Conservation (phyloP, 192 early-diverging fungal genomes). For the Coemansia sp. region DNA sequence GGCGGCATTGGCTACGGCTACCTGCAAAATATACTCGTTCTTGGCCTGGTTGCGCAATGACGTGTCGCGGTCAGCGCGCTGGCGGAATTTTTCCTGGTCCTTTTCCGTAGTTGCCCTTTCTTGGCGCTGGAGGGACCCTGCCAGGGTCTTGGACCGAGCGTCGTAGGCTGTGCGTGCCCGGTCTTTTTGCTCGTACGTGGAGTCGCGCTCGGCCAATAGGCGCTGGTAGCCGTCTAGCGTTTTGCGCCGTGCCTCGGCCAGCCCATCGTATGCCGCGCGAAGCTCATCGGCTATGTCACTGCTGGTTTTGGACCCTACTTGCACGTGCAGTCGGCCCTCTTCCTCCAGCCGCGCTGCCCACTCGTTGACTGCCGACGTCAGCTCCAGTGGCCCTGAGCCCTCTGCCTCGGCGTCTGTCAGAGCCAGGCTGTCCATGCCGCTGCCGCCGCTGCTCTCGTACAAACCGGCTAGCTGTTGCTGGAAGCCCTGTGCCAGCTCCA, state of each 20-base stretch:
- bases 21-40: conserved; percentile 51
- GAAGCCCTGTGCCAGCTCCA: conserved; percentile 37
- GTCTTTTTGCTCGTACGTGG: conserved; percentile 39
- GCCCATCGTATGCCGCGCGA: conserved; percentile 21
- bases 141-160: conserved; percentile 27
- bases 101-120: conserved; percentile 50
- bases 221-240: conserved; percentile 44
- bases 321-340: conserved; percentile 48
- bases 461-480: conserved; percentile 31
- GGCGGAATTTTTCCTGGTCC: conserved; percentile 49
- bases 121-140: conserved; percentile 38
- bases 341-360: conserved; percentile 50
- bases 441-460: conserved; percentile 22
- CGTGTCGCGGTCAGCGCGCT: conserved; percentile 28
- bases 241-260: conserved; percentile 24
- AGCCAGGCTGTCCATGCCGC: conserved; percentile 25
- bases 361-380: conserved; percentile 38
- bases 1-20: conserved; percentile 38
- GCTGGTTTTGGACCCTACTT: conserved; percentile 39
- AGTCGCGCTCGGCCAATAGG: conserved; percentile 47
- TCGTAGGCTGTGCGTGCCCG: conserved; percentile 39
- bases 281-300: conserved; percentile 40
- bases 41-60: conserved; percentile 48
- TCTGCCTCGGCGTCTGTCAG: conserved; percentile 40
- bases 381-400: conserved; percentile 28